Percentiles rank a stretch among this genome's conserved stretches.
These are phyloP conservation scores for Chytridium lagenaria DNA, from an alignment of 371 early-diverging fungal species.

Conservation along the genomic window DNA sequence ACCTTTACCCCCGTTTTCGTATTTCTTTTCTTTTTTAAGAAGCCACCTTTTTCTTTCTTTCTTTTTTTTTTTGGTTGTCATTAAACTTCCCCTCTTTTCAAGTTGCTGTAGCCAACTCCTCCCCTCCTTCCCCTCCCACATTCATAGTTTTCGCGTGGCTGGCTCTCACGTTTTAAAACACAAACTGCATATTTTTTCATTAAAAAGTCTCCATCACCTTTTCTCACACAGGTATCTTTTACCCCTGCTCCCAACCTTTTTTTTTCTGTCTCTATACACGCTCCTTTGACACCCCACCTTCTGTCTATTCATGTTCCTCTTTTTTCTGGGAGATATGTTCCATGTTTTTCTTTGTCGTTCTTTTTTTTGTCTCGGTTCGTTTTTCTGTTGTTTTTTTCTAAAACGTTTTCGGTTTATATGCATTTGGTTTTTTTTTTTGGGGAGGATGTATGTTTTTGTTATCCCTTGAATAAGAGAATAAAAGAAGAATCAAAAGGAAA, in stretches of 20 bases:
- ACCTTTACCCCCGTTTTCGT: neutral
- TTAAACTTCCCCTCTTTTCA: neutral
- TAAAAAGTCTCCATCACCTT: too few species aligned
- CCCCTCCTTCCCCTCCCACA: constrained; percentile 2
- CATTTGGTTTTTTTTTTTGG: too few species aligned
- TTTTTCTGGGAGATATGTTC: neutral
- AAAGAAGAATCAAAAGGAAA: neutral
- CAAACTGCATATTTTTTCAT: too few species aligned
- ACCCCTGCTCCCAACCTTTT: neutral
- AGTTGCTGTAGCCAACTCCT: neutral
- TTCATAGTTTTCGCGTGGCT: neutral
- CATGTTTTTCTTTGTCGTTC: neutral
- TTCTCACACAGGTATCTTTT: neutral
- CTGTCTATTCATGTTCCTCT: neutral
- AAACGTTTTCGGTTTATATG: too few species aligned
- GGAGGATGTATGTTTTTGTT: too few species aligned
- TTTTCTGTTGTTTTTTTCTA: too few species aligned
- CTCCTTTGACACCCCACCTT: neutral
- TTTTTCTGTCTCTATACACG: neutral
- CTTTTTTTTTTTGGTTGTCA: neutral
- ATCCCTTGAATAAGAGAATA: neutral
- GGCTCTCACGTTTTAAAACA: too few species aligned
- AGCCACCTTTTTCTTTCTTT: neutral
- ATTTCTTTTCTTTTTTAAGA: neutral
- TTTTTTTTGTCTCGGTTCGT: too few species aligned